Evolutionary conservation across 768 basidiomycete species (phyloP).

Genomic region (Piloderma croceum): DNA sequence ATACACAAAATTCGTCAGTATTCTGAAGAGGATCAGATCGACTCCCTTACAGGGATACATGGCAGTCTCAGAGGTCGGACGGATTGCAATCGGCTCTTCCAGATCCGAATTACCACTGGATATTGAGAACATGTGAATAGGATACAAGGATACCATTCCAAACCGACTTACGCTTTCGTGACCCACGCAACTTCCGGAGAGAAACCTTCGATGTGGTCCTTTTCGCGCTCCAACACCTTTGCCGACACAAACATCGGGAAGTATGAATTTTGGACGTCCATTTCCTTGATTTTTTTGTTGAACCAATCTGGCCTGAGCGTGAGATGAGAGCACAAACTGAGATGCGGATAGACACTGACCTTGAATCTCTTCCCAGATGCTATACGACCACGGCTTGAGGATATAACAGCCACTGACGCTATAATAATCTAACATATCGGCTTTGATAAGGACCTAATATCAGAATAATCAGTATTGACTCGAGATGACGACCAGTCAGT

Average conservation of each 20-base stretch:
- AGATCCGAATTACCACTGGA: slow-evolving; percentile 83
- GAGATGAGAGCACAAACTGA: slow-evolving; percentile 1
- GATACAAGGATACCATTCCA: neutral
- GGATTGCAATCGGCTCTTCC: slow-evolving; percentile 95
- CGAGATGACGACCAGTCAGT: neutral
- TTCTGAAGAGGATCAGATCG: too few relatives aligned
- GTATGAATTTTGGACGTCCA: slow-evolving; percentile 95
- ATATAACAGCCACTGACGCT: slow-evolving; percentile 98
- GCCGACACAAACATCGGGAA: slow-evolving; percentile 98
- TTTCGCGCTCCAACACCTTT: slow-evolving; percentile 91
- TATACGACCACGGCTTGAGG: slow-evolving; percentile 95
- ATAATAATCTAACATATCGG: slow-evolving; percentile 99
- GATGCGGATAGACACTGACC: slow-evolving; percentile 36
- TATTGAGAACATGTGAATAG: slow-evolving; percentile 1
- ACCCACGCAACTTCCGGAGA: slow-evolving; percentile 99
- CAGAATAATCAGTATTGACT: slow-evolving; percentile 6
- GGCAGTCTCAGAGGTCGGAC: slow-evolving; percentile 96
- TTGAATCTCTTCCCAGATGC: slow-evolving; percentile 96
- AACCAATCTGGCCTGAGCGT: slow-evolving; percentile 73
- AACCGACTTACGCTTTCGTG: slow-evolving; percentile 73
- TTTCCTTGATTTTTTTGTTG: slow-evolving; percentile 83
- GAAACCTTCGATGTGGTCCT: slow-evolving; percentile 98
- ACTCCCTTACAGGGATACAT: slow-evolving; percentile 98
- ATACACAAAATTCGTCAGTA: too few relatives aligned
- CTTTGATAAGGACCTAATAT: slow-evolving; percentile 86